Evolutionary conservation across 805 yeast genomes (phyloP).

Genomic region (Suhomyces canberraensis): DNA sequence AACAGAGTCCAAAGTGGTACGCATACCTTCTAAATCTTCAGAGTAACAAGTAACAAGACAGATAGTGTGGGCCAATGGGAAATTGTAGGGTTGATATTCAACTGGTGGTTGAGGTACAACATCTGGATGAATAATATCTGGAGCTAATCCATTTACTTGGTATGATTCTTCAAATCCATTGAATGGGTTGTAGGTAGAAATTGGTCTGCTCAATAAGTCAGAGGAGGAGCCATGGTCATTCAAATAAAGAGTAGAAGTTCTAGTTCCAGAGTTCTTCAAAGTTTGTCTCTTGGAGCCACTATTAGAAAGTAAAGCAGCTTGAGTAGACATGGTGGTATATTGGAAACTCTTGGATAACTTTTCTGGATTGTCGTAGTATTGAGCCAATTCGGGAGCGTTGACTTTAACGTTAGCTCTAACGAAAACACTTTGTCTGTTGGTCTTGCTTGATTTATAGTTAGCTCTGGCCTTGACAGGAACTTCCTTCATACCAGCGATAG

Average conservation of each 20-base stretch:
- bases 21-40: slow-evolving; percentile 81
- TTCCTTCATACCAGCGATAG: slow-evolving; percentile 43
- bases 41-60: slow-evolving; percentile 84
- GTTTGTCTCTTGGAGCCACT: slow-evolving; percentile 10
- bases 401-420: slow-evolving; percentile 28
- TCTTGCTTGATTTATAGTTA: slow-evolving; percentile 34
- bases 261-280: slow-evolving; percentile 15
- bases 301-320: slow-evolving; percentile 39
- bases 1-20: slow-evolving; percentile 86
- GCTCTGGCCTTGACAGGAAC: slow-evolving; percentile 55
- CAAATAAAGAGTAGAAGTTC: slow-evolving; percentile 28
- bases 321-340: slow-evolving; percentile 65
- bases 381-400: slow-evolving; percentile 38
- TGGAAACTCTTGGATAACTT: slow-evolving; percentile 37
- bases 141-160: slow-evolving; percentile 47
- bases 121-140: slow-evolving; percentile 66
- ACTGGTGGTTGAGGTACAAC: slow-evolving; percentile 90
- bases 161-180: slow-evolving; percentile 32
- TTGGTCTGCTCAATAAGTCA: slow-evolving; percentile 31
- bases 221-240: slow-evolving; percentile 32
- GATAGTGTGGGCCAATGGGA: slow-evolving; percentile 56
- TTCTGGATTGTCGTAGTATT: slow-evolving; percentile 34
- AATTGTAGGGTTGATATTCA: slow-evolving; percentile 81
- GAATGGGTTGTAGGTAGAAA: slow-evolving; percentile 29
- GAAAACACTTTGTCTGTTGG: slow-evolving; percentile 42